These are phyloP conservation scores for Aspergillus coremiiformis DNA, from an alignment of 495 filamentous ascomycete genomes.

Conservation along the genomic window DNA sequence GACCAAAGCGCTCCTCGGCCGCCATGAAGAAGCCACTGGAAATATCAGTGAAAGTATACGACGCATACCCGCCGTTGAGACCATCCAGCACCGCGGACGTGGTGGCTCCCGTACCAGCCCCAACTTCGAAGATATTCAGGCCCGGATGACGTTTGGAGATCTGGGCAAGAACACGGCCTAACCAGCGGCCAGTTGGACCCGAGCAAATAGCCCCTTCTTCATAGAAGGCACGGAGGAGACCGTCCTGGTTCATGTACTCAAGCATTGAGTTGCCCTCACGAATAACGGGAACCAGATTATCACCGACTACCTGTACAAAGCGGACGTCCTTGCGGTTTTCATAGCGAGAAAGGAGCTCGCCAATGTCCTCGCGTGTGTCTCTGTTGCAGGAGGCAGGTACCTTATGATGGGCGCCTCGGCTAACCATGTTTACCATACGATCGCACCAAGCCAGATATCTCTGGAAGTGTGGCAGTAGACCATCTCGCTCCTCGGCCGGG, in stretches of 20 bases:
- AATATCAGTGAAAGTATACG: conserved; percentile 28
- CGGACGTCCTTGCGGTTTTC: neutral
- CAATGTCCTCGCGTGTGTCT: neutral
- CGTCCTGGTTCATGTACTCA: neutral
- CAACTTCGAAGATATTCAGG: neutral
- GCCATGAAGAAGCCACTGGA: conserved; percentile 8
- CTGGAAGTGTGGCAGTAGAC: neutral
- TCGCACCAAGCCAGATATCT: neutral
- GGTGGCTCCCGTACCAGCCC: neutral
- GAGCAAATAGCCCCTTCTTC: neutral
- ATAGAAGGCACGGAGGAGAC: neutral
- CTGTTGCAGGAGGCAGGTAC: neutral
- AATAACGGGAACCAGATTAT: neutral
- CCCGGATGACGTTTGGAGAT: neutral
- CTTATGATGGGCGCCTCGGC: neutral
- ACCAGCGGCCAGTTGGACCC: neutral
- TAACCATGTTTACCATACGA: neutral
- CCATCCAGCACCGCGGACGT: too few species aligned
- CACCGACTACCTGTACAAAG: neutral
- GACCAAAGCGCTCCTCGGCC: neutral
- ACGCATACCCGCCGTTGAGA: too few species aligned
- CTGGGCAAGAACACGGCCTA: neutral
- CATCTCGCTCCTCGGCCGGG: neutral
- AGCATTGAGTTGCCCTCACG: neutral
- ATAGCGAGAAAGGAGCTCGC: neutral